Conservation (phyloP, 2,329 filamentous ascomycete species). For the Colletotrichum salicis region DNA sequence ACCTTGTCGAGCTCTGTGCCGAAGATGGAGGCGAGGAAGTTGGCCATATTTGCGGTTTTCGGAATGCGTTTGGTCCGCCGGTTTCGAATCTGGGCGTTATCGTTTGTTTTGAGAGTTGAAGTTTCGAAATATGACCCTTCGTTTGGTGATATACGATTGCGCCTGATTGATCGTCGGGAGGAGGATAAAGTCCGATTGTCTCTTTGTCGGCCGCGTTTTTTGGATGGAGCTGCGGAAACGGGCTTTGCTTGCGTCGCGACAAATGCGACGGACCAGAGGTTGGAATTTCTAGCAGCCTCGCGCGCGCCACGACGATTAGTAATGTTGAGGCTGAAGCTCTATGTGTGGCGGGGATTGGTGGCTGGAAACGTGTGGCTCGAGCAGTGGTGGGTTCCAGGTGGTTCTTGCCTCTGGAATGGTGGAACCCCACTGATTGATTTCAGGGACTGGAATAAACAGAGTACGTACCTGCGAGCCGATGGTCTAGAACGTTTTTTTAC, state of each 20-base stretch:
- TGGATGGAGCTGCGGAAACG: background rate
- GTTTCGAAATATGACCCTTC: background rate
- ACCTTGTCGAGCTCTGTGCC: slow-evolving; percentile 99
- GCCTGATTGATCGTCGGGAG: slow-evolving; percentile 3
- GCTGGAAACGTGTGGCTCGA: background rate
- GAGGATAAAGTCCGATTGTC: background rate
- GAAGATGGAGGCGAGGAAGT: slow-evolving; percentile 99
- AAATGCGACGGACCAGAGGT: slow-evolving; percentile 15
- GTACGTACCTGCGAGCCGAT: slow-evolving; percentile 6
- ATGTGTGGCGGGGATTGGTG: background rate
- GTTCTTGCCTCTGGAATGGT: background rate
- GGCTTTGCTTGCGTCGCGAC: slow-evolving; percentile 17
- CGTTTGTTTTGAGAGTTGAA: background rate
- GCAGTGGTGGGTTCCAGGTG: background rate
- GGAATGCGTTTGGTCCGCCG: no score
- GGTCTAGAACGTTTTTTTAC: slow-evolving; percentile 20
- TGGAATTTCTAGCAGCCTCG: slow-evolving; percentile 34
- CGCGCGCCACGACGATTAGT: slow-evolving; percentile 26
- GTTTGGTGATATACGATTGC: background rate
- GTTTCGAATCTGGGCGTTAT: background rate
- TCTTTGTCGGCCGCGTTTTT: slow-evolving; percentile 3
- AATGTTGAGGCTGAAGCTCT: slow-evolving; percentile 25
- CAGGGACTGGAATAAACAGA: background rate
- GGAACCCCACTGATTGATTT: background rate
- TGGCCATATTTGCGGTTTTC: slow-evolving; percentile 74